Evolutionary conservation across 1,284 basidiomycete species (phyloP), one percentile per base, ranked within the genome.

Genomic region (Cryptococcus sp.): DNA sequence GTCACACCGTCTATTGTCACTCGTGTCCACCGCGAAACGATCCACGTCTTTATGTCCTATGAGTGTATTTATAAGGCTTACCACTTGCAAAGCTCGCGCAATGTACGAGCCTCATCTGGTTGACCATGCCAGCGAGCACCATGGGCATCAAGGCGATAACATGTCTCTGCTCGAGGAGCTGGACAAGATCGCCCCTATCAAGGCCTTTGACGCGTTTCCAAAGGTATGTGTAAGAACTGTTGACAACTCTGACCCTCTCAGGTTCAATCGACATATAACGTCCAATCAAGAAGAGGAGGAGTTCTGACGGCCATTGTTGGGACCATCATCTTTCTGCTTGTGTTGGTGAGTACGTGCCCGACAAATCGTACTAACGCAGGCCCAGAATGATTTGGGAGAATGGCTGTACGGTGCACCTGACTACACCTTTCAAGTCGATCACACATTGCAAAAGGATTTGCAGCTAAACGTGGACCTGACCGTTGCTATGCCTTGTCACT

Each of bases 321-420:
- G 2, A 61, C 89, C 17, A 69, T 92, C 47, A 88, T 91, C 17
- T 81, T 79, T 56, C 60, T 79, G 11, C 59, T 79, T 3, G 73
- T 78, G 13, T 54, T 78, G 47, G 75, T 77, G 54, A 52, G 73
- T 61, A 0, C 5, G 46, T 41, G 41, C 23, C 19, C 29, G 13
- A 43, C 26, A 16, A 16, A 39, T 48, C 49, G 46, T 45, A 17
- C 29, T 39, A 29, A 38, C 19, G 26, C 83, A 93, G 26, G 82
- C 91, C 54, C 83, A 93, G 70, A 92, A 93, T 69, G 94, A 98
- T 69, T 79, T 95, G 46, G 86, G 87, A 48, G 91, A 95, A 70
- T 98, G 86, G 72, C 80, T 98, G 37, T 97, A 89, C 83, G 93
- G 93, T 50, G 93, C 92, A 83, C 88, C 90, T 13, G 87, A 88